Evolutionary conservation across 495 filamentous ascomycete species (phyloP).

Genomic region (Neurospora sp.): DNA sequence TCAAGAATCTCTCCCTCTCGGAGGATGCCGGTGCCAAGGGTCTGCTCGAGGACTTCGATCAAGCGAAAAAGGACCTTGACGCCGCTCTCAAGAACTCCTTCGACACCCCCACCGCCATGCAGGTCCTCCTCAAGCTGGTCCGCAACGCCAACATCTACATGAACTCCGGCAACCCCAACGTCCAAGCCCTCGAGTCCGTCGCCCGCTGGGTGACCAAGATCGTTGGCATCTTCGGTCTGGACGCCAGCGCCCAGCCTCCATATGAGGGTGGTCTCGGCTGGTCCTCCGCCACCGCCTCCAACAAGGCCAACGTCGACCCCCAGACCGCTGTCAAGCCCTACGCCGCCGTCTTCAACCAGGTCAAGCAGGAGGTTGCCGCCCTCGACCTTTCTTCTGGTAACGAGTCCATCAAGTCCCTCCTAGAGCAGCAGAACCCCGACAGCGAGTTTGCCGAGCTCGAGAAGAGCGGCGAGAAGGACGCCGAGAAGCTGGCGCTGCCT

Average conservation of each 20-base stretch:
- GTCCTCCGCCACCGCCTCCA: conserved; percentile 59
- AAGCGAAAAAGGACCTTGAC: conserved; percentile 54
- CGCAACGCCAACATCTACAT: conserved; percentile 65
- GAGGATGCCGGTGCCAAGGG: conserved; percentile 15
- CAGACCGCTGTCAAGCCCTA: conserved; percentile 36
- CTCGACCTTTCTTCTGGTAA: conserved; percentile 24
- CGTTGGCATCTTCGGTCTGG: conserved; percentile 76
- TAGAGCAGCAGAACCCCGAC: conserved; percentile 28
- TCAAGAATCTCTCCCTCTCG: conserved; percentile 33
- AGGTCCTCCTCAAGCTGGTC: conserved; percentile 62
- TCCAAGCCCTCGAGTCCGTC: conserved; percentile 46
- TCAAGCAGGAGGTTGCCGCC: conserved; percentile 27
- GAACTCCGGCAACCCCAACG: conserved; percentile 36
- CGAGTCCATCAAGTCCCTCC: conserved; percentile 16
- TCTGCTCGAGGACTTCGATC: conserved; percentile 40
- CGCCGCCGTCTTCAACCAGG: conserved; percentile 23
- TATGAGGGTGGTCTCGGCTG: conserved; percentile 63
- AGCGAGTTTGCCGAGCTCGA: conserved; percentile 29
- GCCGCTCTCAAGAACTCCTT: conserved; percentile 76
- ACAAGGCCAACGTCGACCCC: conserved; percentile 36
- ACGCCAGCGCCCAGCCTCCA: conserved; percentile 48
- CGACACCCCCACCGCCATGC: conserved; percentile 72
- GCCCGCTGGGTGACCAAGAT: conserved; percentile 78
- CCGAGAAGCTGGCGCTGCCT: conserved; percentile 47
- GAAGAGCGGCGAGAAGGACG: conserved; percentile 29